Evolutionary conservation across 202 grass and related monocot genomes (phyloP).

Genomic region (Carex arenaria): DNA sequence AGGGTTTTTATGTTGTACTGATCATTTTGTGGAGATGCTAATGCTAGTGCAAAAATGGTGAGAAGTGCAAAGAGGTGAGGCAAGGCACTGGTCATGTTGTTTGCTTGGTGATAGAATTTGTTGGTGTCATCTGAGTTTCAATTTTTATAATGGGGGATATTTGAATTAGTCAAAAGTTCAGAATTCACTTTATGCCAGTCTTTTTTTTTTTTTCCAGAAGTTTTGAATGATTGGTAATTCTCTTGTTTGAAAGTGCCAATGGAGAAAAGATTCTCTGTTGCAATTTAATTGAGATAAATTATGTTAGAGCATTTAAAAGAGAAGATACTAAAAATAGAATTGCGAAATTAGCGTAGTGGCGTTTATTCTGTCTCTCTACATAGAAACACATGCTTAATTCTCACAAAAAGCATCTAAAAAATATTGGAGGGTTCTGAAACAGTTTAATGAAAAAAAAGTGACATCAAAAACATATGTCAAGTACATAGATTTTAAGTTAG

Average conservation of each 20-base stretch:
- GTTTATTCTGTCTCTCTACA: too few species aligned
- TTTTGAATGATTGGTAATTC: neutral
- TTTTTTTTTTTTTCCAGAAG: neutral
- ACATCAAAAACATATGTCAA: too few species aligned
- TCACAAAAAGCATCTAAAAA: too few species aligned
- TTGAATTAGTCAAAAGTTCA: neutral
- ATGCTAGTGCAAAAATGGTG: neutral
- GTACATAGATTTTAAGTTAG: too few species aligned
- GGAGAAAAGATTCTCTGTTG: neutral
- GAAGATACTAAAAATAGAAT: too few species aligned
- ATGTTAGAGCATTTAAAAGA: too few species aligned
- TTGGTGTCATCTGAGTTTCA: neutral
- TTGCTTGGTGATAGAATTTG: neutral
- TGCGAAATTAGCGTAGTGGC: too few species aligned
- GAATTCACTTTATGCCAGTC: neutral
- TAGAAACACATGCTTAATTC: too few species aligned
- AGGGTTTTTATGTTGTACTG: slow-evolving; percentile 32
- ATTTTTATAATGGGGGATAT: slow-evolving; percentile 8
- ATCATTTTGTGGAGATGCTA: neutral
- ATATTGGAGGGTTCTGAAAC: too few species aligned
- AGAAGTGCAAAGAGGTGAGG: neutral
- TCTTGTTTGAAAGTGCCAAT: neutral
- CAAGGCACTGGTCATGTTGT: neutral
- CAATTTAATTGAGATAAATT: neutral
- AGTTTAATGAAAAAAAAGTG: too few species aligned